phyloP scores from a whole-genome alignment of 2,329 filamentous ascomycete species.

The Cercospora beticola region DNA sequence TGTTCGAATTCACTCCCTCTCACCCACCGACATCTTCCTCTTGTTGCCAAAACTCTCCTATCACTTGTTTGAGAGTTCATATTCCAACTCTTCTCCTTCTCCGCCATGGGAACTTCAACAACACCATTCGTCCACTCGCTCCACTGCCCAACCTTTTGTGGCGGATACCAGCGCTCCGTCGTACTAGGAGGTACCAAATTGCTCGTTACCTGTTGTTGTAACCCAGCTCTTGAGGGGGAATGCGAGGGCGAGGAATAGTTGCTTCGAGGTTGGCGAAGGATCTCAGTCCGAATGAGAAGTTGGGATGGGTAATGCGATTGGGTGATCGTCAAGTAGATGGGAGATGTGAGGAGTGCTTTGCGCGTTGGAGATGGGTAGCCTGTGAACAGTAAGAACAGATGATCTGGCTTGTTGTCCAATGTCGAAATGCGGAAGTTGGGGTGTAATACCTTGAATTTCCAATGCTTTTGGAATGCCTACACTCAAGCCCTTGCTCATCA shows the following conservation, averaged over 20 bases:
- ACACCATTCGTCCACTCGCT: conserved; percentile 13
- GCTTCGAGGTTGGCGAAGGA: not conserved
- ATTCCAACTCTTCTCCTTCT: not conserved
- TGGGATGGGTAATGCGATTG: conserved; percentile 24
- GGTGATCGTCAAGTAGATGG: conserved; percentile 13
- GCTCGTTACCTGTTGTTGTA: not conserved
- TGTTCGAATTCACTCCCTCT: conserved; percentile 14
- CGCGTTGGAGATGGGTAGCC: conserved; percentile 3
- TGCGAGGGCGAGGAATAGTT: not conserved
- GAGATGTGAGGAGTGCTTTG: conserved; percentile 17
- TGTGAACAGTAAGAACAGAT: not conserved
- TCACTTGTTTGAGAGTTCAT: not conserved
- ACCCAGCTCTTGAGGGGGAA: not conserved
- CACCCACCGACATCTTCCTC: conserved; percentile 20
- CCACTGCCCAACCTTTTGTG: conserved; percentile 14
- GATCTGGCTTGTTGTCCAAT: not conserved
- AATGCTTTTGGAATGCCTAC: not conserved
- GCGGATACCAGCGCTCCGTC: conserved; percentile 22
- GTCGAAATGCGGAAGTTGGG: not conserved
- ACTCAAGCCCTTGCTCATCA: conserved; percentile 1
- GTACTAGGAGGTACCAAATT: not conserved
- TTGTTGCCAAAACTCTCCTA: not conserved
- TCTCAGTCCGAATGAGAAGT: conserved; percentile 18
- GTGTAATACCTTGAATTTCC: not conserved
- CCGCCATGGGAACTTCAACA: not conserved